These are phyloP conservation scores for Penicillium crustosum DNA, from an alignment of 2,329 filamentous ascomycete species.

Conservation along the genomic window DNA sequence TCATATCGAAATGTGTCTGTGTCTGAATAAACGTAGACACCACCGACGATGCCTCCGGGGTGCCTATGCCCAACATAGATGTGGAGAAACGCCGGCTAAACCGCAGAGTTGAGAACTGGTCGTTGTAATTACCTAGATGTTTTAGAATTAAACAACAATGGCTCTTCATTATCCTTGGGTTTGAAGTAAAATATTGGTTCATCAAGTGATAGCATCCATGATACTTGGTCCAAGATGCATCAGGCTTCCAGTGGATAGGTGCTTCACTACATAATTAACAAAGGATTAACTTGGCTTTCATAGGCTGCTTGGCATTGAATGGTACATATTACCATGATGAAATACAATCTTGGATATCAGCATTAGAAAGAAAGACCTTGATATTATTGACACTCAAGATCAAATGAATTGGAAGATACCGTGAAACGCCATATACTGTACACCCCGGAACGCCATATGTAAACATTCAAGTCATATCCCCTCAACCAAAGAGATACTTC, in stretches of 20 bases:
- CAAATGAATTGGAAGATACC: not conserved
- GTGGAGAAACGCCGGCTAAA: too few species aligned
- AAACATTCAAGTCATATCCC: not conserved
- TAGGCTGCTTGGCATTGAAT: not conserved
- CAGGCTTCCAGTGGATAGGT: not conserved
- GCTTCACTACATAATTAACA: too few species aligned
- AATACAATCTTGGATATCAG: not conserved
- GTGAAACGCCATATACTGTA: not conserved
- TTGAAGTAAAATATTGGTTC: too few species aligned
- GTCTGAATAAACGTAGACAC: too few species aligned
- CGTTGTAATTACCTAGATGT: too few species aligned
- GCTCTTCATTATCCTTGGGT: too few species aligned
- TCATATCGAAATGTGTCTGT: too few species aligned
- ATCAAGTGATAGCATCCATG: too few species aligned
- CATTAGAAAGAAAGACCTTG: not conserved
- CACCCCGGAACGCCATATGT: not conserved
- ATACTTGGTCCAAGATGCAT: not conserved
- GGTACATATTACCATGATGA: not conserved
- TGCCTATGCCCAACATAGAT: too few species aligned
- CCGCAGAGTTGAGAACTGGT: too few species aligned
- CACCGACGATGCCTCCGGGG: too few species aligned
- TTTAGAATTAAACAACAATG: too few species aligned
- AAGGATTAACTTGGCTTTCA: not conserved
- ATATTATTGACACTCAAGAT: not conserved
- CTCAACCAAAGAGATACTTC: slow-evolving; percentile 30